These are phyloP conservation scores for Colletotrichum tanaceti DNA, from an alignment of 2,329 filamentous ascomycete genomes.

Conservation along the genomic window DNA sequence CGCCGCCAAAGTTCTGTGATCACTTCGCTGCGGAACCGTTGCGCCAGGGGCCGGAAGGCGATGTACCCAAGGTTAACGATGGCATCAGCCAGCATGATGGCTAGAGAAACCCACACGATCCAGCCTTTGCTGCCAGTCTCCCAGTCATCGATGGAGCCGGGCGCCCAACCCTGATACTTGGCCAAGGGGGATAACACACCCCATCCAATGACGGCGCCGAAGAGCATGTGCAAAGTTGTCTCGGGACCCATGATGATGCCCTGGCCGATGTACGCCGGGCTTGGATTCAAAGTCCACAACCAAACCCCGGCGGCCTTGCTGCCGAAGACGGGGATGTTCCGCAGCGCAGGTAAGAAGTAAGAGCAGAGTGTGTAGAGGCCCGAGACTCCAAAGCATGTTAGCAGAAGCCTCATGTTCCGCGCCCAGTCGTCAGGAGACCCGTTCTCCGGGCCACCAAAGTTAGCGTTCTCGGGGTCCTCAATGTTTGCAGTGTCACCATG, in stretches of 20 bases:
- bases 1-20: slow-evolving; percentile 12
- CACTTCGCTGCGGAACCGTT: neutral
- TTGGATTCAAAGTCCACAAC: slow-evolving; percentile 97
- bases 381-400: slow-evolving; percentile 69
- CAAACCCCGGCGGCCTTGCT: slow-evolving; percentile 78
- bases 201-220: slow-evolving; percentile 92
- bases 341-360: slow-evolving; percentile 88
- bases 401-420: slow-evolving; percentile 64
- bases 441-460: slow-evolving; percentile 31
- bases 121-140: slow-evolving; percentile 94
- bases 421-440: slow-evolving; percentile 49
- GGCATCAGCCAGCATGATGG: slow-evolving; percentile 96
- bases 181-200: slow-evolving; percentile 89
- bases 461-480: slow-evolving; percentile 19
- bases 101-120: slow-evolving; percentile 97
- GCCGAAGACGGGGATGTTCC: slow-evolving; percentile 90
- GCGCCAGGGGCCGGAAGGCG: slow-evolving; percentile 68
- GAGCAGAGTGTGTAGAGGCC: slow-evolving; percentile 81
- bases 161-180: slow-evolving; percentile 88
- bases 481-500: neutral
- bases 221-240: slow-evolving; percentile 94
- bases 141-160: slow-evolving; percentile 88
- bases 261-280: slow-evolving; percentile 96
- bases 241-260: slow-evolving; percentile 98
- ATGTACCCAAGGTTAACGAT: slow-evolving; percentile 89